Conservation (phyloP, 345 rosid genomes). For the Lumnitzera littorea region DNA sequence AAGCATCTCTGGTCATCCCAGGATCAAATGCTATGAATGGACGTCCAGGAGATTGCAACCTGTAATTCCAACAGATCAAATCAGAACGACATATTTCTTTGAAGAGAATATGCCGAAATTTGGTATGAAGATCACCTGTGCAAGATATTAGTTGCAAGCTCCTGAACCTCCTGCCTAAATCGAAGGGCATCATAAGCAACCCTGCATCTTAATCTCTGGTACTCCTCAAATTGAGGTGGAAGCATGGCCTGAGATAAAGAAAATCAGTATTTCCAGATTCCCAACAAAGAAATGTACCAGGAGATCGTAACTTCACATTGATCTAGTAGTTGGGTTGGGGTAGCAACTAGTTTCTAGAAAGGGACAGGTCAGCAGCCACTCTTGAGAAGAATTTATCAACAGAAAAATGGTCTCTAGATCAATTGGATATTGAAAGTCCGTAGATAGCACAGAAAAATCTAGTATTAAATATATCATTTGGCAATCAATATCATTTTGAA, state of each 20-base stretch:
- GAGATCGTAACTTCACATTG: no score
- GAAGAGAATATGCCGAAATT: slow-evolving; percentile 3
- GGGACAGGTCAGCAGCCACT: no score
- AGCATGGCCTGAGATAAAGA: slow-evolving; percentile 52
- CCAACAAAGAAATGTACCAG: background rate
- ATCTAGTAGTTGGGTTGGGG: no score
- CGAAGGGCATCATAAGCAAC: slow-evolving; percentile 81
- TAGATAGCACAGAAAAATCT: no score
- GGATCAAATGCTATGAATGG: slow-evolving; percentile 97
- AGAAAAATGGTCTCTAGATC: no score
- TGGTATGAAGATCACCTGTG: slow-evolving; percentile 32
- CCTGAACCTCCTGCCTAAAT: slow-evolving; percentile 84
- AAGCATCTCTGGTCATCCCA: slow-evolving; percentile 93
- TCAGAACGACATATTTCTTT: background rate
- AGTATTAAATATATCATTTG: no score
- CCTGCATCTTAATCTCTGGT: slow-evolving; percentile 89
- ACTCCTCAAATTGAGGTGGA: slow-evolving; percentile 76
- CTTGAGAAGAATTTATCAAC: no score
- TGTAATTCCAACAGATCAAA: slow-evolving; percentile 12
- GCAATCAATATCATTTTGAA: no score
- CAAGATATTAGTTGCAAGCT: slow-evolving; percentile 70
- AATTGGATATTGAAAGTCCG: no score
- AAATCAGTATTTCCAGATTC: background rate
- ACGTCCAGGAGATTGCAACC: slow-evolving; percentile 74
- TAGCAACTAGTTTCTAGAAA: no score